Conservation (phyloP, 441 rosid species). For the Adansonia grandidieri region DNA sequence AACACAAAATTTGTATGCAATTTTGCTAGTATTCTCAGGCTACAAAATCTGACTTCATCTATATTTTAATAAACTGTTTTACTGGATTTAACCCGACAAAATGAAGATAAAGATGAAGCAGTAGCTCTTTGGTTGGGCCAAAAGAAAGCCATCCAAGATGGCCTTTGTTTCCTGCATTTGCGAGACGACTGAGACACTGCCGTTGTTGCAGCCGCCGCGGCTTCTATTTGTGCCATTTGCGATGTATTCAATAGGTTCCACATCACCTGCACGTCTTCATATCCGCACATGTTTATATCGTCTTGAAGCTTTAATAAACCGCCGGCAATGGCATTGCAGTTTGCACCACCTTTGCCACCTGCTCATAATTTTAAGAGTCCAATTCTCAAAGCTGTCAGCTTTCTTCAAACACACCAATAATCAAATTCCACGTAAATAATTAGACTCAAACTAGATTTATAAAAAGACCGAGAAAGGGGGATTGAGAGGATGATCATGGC, state of each 20-base stretch:
- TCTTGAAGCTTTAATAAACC: conserved; percentile 23
- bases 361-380: background rate
- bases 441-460: background rate
- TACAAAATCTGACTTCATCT: background rate
- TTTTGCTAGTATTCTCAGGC: background rate
- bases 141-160: conserved; percentile 5
- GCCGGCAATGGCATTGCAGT: conserved; percentile 8
- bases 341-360: conserved; percentile 23
- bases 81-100: conserved; percentile 11
- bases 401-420: conserved; percentile 5
- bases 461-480: background rate
- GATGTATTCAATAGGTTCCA: conserved; percentile 25
- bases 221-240: background rate
- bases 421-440: background rate
- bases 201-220: background rate
- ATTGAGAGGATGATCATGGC: background rate
- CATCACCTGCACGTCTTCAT: conserved; percentile 31
- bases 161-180: conserved; percentile 15
- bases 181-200: background rate
- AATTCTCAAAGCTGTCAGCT: background rate
- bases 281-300: conserved; percentile 28
- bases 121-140: conserved; percentile 12
- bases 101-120: background rate
- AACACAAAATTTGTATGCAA: background rate
- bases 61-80: background rate